Evolutionary conservation across 768 basidiomycete species (phyloP).

Genomic region (Gymnopilus dilepis): DNA sequence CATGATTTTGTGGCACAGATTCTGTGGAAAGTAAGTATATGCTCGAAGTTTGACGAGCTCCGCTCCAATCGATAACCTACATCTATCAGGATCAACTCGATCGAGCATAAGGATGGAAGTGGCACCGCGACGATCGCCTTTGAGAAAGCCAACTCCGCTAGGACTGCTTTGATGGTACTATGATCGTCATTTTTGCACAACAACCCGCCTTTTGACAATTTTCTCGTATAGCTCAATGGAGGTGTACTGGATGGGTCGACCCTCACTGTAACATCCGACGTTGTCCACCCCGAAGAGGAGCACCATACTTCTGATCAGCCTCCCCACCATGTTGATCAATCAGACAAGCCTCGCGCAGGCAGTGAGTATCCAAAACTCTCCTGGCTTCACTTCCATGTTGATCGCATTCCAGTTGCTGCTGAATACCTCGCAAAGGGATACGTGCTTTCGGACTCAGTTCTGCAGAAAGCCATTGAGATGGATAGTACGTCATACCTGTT

Average conservation of each 20-base stretch:
- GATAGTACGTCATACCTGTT: constrained; percentile 51
- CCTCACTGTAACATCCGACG: constrained; percentile 74
- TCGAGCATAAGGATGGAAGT: constrained; percentile 51
- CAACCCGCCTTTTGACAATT: background rate
- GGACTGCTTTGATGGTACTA: constrained; percentile 82
- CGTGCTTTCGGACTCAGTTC: constrained; percentile 73
- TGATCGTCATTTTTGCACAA: background rate
- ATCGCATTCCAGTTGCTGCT: constrained; percentile 67
- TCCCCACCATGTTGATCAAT: constrained; percentile 60
- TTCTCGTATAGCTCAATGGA: constrained; percentile 60
- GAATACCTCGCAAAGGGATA: constrained; percentile 96
- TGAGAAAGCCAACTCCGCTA: constrained; percentile 82
- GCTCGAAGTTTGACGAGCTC: background rate
- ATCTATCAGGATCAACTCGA: constrained; percentile 60
- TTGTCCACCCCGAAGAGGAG: constrained; percentile 59
- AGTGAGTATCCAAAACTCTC: constrained; percentile 49
- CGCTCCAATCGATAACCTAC: background rate
- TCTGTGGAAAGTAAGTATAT: constrained; percentile 79
- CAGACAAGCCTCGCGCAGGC: constrained; percentile 90
- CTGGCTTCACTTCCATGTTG: constrained; percentile 8
- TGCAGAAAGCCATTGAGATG: constrained; percentile 82
- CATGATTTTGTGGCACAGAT: constrained; percentile 47
- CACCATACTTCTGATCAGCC: constrained; percentile 33
- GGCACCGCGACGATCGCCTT: constrained; percentile 75
- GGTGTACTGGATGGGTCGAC: constrained; percentile 76